Evolutionary conservation across 495 filamentous ascomycete genomes (phyloP), one percentile per base, ranked within the genome.

Genomic region (Aspergillus ellipticus): DNA sequence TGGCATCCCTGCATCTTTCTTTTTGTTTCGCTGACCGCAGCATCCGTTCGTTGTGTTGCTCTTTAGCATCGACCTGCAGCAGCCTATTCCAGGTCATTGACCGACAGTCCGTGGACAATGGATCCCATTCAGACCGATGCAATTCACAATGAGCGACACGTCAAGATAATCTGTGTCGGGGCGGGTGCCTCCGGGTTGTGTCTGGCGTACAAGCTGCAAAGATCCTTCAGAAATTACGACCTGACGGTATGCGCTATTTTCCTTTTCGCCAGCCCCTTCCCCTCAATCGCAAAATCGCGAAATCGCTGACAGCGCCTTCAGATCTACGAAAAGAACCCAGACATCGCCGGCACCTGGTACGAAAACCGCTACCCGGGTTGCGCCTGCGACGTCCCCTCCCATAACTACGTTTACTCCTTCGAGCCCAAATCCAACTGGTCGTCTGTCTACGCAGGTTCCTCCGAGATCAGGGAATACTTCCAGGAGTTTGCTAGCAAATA

Each of bases 321-420:
- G n/a, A 37, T 51, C 19, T 55, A 55, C 42, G 53, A 55, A 13
- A 55, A 55, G 31, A 55, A 55, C 31, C 43, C 43, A 6, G 31
- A 16, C 0, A n/a, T 57, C 41, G 82, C 80, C 19, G 82, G 82
- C 8, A 83, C 82, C 0, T 85, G 82, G 82, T 72, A 77, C 46
- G 82, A 84, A 63, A 84, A 84, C 60, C 68, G 74, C 13, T 85
- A 85, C 53, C 80, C 80, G 0, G 79, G 79, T 48, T 81, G 78
- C 57, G 64, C 68, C 56, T 83, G 81, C 64, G 81, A 83, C 59
- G 64, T 82, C 41, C 81, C 81, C 16, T 77, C 75, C 53, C 78
- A 81, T 63, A 77, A 77, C 58, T 82, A 81, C 51, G 22, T 29
- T 0, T 58, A 17, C 33, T 50, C 56, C 0, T 58, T 28, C 16